Evolutionary conservation across 345 rosid genomes (phyloP).

Genomic region (Citropsis articulata): DNA sequence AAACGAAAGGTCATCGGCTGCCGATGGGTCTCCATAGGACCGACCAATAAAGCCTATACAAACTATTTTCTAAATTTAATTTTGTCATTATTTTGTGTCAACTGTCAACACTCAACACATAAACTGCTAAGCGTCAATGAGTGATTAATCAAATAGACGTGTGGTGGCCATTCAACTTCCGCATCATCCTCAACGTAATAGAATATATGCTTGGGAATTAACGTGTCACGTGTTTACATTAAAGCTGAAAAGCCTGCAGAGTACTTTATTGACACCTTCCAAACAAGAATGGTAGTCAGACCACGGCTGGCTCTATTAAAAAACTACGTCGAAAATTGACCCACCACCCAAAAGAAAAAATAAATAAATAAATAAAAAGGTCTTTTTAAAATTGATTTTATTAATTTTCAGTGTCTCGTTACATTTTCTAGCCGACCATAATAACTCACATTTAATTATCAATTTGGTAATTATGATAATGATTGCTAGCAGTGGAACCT

Average conservation of each 20-base stretch:
- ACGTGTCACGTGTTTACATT: constrained; percentile 9
- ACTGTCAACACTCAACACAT: background rate
- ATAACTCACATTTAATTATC: background rate
- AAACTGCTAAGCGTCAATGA: background rate
- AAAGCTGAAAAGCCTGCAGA: background rate
- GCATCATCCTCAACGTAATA: too few species aligned
- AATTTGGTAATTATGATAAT: background rate
- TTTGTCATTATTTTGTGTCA: background rate
- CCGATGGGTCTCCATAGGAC: background rate
- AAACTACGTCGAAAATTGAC: background rate
- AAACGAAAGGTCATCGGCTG: background rate
- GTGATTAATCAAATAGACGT: background rate
- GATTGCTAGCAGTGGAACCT: too few species aligned
- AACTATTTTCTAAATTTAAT: background rate
- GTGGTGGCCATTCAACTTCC: constrained; percentile 15
- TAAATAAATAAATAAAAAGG: background rate
- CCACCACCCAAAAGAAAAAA: too few species aligned
- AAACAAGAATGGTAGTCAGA: background rate
- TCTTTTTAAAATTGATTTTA: background rate
- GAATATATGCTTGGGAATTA: too few species aligned
- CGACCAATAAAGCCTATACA: background rate
- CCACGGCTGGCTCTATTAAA: background rate
- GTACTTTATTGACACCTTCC: background rate
- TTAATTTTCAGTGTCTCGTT: background rate
- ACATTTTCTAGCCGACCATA: background rate